Evolutionary conservation across 306 rosid genomes (phyloP), one percentile per base, ranked within the genome.

Genomic region (Trifolium fragiferum): DNA sequence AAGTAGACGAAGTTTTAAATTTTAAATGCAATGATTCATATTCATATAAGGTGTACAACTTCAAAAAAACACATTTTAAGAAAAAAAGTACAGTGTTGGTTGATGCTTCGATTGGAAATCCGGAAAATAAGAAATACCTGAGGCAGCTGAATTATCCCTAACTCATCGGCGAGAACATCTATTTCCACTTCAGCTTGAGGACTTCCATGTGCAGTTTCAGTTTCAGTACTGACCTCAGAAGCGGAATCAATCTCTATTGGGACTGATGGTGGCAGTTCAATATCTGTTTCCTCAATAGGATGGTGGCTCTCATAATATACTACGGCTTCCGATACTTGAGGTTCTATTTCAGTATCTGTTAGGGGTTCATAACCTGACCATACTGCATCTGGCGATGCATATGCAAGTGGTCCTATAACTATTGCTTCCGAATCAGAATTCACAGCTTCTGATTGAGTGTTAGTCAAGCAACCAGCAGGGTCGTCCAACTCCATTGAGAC

Each of bases 91-190:
- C 38, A 44, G 70, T 78, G 19, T 30, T 32, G 4, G 32, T 54
- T 55, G 43, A 66, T 23, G 23, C 18, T 25, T 54, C 20, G 32
- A 67, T 11, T 46, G 38, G 47, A 59, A 46, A 23, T 35, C 55
- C 57, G 37, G 47, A 59, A 35, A 25, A 65, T 41, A 19, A 72
- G 38, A 72, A 44, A 66, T 15, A 80, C 83, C 79, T 60, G 30
- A 49, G 65, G 33, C 44, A 46, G n/a, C n/a, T 40, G 44, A 46
- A 76, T 27, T 68, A 5, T 54, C 20, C n/a, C 32, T 55, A 25
- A 35, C 27, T 73, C 65, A 46, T 33, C 20, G 40, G 8, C 21
- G 11, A n/a, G 9, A 46, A 66, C 61, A 33, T 35, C 38, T 61
- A 64, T 47, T 14, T 46, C 27, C 40, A 51, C 58, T 67, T 67